Base-by-base conservation (phyloP, 2,329 filamentous ascomycete species). In the Rhexocercosporidium sp. region DNA sequence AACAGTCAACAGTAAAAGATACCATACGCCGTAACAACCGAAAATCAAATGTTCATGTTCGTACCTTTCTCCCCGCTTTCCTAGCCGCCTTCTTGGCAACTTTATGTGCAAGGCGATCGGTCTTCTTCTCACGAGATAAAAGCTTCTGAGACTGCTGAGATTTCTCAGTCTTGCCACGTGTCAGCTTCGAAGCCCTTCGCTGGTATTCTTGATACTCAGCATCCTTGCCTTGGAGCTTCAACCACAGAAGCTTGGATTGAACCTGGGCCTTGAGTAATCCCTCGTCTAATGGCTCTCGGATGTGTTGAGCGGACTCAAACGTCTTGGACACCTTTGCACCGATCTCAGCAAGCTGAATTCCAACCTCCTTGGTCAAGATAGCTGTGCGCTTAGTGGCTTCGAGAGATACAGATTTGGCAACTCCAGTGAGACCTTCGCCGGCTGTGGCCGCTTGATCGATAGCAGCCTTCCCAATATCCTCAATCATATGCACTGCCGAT, bases 211-310 rank as follows among this genome's bases (percentile, higher is more conserved):
- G 74, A 61, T 82, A 79, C 71, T 86, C 83, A 18, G 82, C 79
- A 2, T 73, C 75, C 71, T 82, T 84, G 22, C 85, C 84, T 60
- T 82, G 84, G 37, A 86, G 59, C 74, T 82, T 84, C 59, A 89
- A 78, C 85, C 86, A 89, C 78, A 83, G 81, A 37, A 88, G 79
- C 75, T 83, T 86, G 16, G 87, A 86, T 51, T 79, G 79, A 29
- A 90, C 79, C 73, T 88, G 87, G 16, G 86, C 84, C 46, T 81
- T 81, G 31, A 88, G 77, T 11, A 89, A 70, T 0, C 79, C 77
- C 5, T 86, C 75, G 29, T 82, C 77, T 1, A 84, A 71, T 53
- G 82, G 81, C 31, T 81, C 78, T 12, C 78, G 76, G 18, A 81
- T 44, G 8, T 82, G 77, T 59, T 81, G 77, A 1, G 80, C 68